These are phyloP conservation scores for Panaeolus papilionaceus DNA, from an alignment of 768 basidiomycete species.

Conservation along the genomic window DNA sequence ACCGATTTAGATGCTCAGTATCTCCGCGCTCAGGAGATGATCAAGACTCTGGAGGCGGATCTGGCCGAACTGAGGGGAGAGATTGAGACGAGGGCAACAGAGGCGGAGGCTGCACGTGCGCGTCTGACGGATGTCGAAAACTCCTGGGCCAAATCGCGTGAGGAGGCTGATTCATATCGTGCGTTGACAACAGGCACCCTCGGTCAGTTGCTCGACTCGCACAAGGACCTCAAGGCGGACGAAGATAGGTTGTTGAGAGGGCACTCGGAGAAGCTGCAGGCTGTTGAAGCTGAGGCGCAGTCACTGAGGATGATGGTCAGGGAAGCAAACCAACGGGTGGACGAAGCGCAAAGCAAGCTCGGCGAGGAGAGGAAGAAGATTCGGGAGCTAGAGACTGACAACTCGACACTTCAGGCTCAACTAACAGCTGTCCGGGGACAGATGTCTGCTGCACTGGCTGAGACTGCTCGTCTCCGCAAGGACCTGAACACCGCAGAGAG, in stretches of 20 bases:
- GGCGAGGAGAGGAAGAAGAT: conserved; percentile 69
- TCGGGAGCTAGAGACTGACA: conserved; percentile 69
- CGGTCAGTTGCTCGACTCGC: conserved; percentile 87
- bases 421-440: conserved; percentile 76
- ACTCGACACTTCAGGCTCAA: conserved; percentile 71
- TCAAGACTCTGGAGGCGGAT: conserved; percentile 75
- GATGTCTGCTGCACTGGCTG: conserved; percentile 69
- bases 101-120: conserved; percentile 71
- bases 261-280: conserved; percentile 83
- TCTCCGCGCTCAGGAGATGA: conserved; percentile 71
- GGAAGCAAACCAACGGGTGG: conserved; percentile 74
- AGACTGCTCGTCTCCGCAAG: conserved; percentile 72
- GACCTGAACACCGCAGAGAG: conserved; percentile 72
- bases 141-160: conserved; percentile 89
- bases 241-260: conserved; percentile 79
- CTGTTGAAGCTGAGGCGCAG: conserved; percentile 77
- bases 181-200: conserved; percentile 86
- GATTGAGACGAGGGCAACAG: conserved; percentile 74
- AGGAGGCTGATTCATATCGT: conserved; percentile 91
- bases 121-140: conserved; percentile 85
- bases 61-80: conserved; percentile 82
- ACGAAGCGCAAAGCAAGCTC: conserved; percentile 71
- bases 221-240: conserved; percentile 83
- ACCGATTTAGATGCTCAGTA: conserved; percentile 81
- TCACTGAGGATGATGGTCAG: conserved; percentile 83